Percentiles rank a stretch among this genome's conserved stretches.
phyloP scores from a whole-genome alignment of 352 stramenopile species.

The Phytophthora megakarya region DNA sequence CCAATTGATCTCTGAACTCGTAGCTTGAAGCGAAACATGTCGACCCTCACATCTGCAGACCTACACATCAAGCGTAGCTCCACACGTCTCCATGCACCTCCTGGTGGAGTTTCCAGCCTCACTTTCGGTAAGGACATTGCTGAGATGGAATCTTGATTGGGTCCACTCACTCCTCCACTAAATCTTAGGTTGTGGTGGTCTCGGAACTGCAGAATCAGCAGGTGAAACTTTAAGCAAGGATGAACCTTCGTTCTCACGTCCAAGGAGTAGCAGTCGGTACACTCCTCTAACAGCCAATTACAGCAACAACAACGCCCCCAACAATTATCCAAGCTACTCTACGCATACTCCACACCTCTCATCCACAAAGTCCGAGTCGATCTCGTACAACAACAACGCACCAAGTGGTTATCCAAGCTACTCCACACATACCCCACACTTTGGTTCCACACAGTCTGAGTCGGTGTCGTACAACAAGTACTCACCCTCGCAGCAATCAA shows the following conservation, averaged over 20 bases:
- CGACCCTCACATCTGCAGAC: conserved; percentile 78
- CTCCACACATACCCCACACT: too few relatives aligned
- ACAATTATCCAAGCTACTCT: conserved; percentile 16
- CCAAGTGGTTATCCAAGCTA: conserved; percentile 15
- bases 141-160: neutral
- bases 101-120: conserved; percentile 67
- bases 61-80: conserved; percentile 81
- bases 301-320: conserved; percentile 21
- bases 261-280: conserved; percentile 23
- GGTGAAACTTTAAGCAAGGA: conserved; percentile 25
- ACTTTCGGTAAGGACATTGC: conserved; percentile 55
- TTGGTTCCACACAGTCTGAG: conserved; percentile 2
- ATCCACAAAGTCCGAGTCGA: conserved; percentile 4
- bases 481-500: conserved; percentile 10
- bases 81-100: conserved; percentile 71
- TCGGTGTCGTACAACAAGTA: conserved; percentile 16
- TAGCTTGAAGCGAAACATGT: conserved; percentile 45
- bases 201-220: conserved; percentile 51
- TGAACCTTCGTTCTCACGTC: conserved; percentile 14
- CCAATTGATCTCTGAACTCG: neutral
- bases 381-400: conserved; percentile 20
- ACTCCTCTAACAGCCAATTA: conserved; percentile 4
- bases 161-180: neutral
- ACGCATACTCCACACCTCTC: too few relatives aligned
- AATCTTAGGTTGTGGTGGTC: conserved; percentile 42